Base-by-base conservation (phyloP, 202 grass and related monocot genomes). In the Brachypodium distachyon region DNA sequence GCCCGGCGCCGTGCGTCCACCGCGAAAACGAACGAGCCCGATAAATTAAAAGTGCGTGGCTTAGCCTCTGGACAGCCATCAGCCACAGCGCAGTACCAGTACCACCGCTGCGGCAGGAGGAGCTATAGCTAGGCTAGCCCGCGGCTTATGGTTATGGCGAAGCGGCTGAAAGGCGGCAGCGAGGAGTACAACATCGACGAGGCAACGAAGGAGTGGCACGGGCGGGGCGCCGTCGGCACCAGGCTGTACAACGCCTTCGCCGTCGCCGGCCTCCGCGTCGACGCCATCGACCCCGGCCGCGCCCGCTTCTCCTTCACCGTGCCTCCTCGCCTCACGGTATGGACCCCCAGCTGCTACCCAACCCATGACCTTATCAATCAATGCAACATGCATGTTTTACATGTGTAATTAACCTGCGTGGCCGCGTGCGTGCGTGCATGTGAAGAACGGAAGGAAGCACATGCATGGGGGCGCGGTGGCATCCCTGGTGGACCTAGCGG, bases 401-500 rank as follows among this genome's bases (percentile, higher is more conserved):
- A n/a, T 3, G 33, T 26, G 22, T n/a, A n/a, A n/a, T n/a, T n/a
- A n/a, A n/a, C n/a, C n/a, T n/a, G n/a, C n/a, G n/a, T n/a, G n/a
- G n/a, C n/a, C n/a, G n/a, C n/a, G n/a, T n/a, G n/a, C n/a, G n/a
- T n/a, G n/a, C n/a, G n/a, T n/a, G n/a, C n/a, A n/a, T n/a, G n/a
- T 21, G 60, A 69, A 96, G 89, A 76, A 69, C 42, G 63, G 44
- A 7, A 77, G 81, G 22, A 74, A 58, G 44, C 61, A 70, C 62
- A 67, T 96, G 33, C 73, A 87, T 27, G 77, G 86, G 33, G 86
- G 83, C 26, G 77, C 81, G 2, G 46, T 89, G 60, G 81, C 77
- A 49, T 76, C 92, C 9, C 75, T 96, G 71, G 86, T 83, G 17
- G 88, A 95, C 64, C 29, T 84, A 21, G 77, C 89, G 10, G 89